These are phyloP conservation scores for Mortierella sp. DNA, from an alignment of 371 early-diverging fungal species.

Conservation along the genomic window DNA sequence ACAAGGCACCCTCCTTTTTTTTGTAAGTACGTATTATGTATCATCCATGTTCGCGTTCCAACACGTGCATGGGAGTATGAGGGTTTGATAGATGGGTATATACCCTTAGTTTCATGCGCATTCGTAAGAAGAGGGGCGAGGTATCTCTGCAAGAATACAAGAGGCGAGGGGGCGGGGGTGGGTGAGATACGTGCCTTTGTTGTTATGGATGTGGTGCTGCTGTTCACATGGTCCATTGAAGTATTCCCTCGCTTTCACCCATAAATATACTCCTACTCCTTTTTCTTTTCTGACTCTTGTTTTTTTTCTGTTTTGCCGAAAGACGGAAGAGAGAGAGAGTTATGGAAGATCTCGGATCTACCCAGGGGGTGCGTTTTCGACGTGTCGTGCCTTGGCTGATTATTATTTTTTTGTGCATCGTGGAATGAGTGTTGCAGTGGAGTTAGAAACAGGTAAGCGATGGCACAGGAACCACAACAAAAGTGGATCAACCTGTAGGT, in stretches of 20 bases:
- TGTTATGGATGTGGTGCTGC: not conserved
- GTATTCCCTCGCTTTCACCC: not conserved
- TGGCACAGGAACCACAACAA: too few relatives aligned
- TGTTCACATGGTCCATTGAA: not conserved
- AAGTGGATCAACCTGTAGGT: too few relatives aligned
- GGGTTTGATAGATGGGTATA: not conserved
- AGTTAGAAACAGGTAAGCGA: too few relatives aligned
- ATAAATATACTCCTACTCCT: not conserved
- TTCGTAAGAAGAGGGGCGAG: not conserved
- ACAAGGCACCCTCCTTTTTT: slow-evolving; percentile 2
- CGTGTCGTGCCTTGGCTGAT: not conserved
- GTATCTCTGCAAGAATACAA: not conserved
- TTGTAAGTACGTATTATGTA: not conserved
- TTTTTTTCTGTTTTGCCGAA: not conserved
- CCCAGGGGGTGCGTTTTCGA: not conserved
- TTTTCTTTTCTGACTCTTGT: not conserved
- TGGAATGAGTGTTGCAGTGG: too few relatives aligned
- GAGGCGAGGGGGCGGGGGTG: not conserved
- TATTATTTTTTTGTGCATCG: not conserved
- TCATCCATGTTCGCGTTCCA: not conserved
- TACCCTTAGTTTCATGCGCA: not conserved
- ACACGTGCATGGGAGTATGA: not conserved
- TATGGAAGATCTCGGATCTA: slow-evolving; percentile 19
- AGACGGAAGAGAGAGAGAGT: not conserved
- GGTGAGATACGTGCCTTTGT: not conserved